A percentile compares a stretch with the other conserved stretches of the same genome.
phyloP scores from a whole-genome alignment of 345 rosid genomes.

The Syzygium oleosum region DNA sequence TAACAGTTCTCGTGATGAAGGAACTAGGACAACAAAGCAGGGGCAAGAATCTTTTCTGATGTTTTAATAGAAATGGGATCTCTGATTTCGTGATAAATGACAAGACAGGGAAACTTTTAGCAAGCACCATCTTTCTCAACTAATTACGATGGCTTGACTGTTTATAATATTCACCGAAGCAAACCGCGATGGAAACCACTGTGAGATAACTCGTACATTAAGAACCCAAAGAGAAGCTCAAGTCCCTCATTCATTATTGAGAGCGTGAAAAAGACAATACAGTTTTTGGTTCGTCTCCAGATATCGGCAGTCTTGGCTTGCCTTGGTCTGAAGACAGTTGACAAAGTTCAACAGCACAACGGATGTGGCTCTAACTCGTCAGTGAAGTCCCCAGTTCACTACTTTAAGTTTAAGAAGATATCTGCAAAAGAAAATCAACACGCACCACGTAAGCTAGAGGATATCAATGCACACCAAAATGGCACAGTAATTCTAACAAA shows the following conservation, averaged over 20 bases:
- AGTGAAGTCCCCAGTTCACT: background rate
- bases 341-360: background rate
- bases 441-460: background rate
- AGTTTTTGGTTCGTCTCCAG: background rate
- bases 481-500: background rate
- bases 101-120: conserved; percentile 4
- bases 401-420: background rate
- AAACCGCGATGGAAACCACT: background rate
- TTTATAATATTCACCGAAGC: background rate
- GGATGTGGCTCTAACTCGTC: background rate
- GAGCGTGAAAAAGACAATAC: background rate
- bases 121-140: background rate
- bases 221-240: background rate
- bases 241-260: background rate
- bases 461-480: background rate
- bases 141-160: background rate
- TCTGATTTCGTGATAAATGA: background rate
- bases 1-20: background rate
- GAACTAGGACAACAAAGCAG: conserved; percentile 2
- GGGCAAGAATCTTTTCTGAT: background rate
- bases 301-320: background rate
- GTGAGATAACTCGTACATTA: background rate
- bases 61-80: background rate
- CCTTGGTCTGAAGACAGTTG: background rate
- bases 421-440: background rate